These are phyloP conservation scores for Quercus cerris DNA, from an alignment of 306 rosid species.

Conservation along the genomic window DNA sequence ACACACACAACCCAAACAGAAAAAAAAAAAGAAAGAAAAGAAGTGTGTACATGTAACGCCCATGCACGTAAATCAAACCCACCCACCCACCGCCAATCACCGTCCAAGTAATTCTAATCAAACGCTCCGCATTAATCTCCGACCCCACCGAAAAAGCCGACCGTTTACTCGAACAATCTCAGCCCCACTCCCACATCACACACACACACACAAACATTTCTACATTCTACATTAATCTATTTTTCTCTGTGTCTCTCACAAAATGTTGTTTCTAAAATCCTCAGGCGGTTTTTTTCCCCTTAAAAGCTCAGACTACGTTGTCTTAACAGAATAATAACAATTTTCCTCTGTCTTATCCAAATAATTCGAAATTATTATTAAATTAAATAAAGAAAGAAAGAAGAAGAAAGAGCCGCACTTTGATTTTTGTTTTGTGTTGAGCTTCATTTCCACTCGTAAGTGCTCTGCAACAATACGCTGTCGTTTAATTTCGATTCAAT, in stretches of 20 bases:
- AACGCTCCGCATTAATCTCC: slow-evolving; percentile 11
- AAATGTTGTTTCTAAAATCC: background rate
- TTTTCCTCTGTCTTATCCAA: background rate
- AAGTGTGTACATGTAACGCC: background rate
- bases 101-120: slow-evolving; percentile 1
- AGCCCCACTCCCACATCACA: slow-evolving; percentile 46
- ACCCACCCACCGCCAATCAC: slow-evolving; percentile 17
- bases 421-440: background rate
- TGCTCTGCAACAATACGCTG: background rate
- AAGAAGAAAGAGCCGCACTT: background rate
- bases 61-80: slow-evolving; percentile 24
- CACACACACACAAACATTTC: background rate
- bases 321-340: background rate
- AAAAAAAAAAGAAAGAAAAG: no score
- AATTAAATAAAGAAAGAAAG: background rate
- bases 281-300: slow-evolving; percentile 3
- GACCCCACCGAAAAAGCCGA: slow-evolving; percentile 6
- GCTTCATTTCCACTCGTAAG: slow-evolving; percentile 13
- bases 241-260: no score
- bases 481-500: slow-evolving; percentile 1
- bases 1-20: no score
- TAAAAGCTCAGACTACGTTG: background rate
- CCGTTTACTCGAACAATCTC: slow-evolving; percentile 18
- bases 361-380: no score
- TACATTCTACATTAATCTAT: no score